Evolutionary conservation across 2,329 filamentous ascomycete genomes (phyloP), one percentile per base, ranked within the genome.

Genomic region (Aspergillus fructus): DNA sequence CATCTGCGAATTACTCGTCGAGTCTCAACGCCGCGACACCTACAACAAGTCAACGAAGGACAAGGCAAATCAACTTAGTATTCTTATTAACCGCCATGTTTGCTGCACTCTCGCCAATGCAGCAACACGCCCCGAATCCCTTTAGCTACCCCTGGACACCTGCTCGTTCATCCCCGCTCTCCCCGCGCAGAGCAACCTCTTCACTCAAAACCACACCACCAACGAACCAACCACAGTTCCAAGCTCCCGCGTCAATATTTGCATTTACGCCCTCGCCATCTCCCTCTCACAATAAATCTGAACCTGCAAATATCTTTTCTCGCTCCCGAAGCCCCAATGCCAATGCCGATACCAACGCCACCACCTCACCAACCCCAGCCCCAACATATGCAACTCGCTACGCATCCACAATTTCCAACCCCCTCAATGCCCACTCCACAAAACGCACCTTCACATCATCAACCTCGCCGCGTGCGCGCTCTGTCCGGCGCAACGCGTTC

Each of bases 401-500:
- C 60, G 64, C 66, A 11, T 53, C 66, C 7, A 65, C 62, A 40
- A 69, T 75, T 58, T 64, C 70, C 15, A 73, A 71, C 37, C 72
- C 74, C 1, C 64, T 74, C 34, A 59, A 59, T 24, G 64, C 62
- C 15, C 33, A 56, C 47, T 64, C 68, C 33, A 61, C 67, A 24
- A 53, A 53, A 33, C 56, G 50, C 11, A 57, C 50, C 2, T 55
- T 49, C 47, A 58, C 53, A 7, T 57, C 61, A 1, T 61, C 68
- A 3, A 60, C 65, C 0, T 66, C 68, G 2, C 66, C 64, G 3
- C 59, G 69, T 5, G 66, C 70, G 48, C 71, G 71, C 53, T 68
- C 69, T 11, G 68, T 72, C 34, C 70, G 73, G 24, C 74, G 74
- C 50, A 69, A 68, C 21, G 66, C 70, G 45, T 79, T 79, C 54